These are phyloP conservation scores for Xerocomellus amylosporus DNA, from an alignment of 768 basidiomycete species.

Conservation along the genomic window DNA sequence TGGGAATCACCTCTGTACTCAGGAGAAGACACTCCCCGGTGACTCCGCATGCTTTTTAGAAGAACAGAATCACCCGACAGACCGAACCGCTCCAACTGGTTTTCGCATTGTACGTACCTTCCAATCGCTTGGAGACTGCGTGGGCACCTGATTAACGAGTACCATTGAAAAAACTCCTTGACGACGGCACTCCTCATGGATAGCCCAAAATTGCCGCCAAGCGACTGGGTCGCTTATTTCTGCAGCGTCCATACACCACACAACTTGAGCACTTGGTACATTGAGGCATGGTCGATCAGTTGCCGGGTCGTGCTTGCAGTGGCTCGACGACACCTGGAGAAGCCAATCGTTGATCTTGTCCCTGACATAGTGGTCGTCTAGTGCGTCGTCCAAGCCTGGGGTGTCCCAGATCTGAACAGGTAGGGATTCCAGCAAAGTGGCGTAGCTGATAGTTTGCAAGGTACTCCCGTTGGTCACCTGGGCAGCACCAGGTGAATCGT, in stretches of 20 bases:
- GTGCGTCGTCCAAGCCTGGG: not conserved
- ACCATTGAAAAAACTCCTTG: not conserved
- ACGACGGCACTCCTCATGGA: not conserved
- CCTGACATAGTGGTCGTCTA: not conserved
- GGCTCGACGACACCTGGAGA: not conserved
- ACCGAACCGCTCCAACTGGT: not conserved
- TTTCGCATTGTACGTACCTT: not conserved
- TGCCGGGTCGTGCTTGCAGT: not conserved
- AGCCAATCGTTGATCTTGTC: not conserved
- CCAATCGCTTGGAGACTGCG: not conserved
- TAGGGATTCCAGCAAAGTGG: not conserved
- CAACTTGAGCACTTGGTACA: not conserved
- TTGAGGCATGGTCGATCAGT: not conserved
- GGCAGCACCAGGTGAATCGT: not conserved
- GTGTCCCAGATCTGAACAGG: slow-evolving; percentile 1
- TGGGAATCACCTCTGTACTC: not conserved
- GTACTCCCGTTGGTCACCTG: not conserved
- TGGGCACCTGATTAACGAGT: not conserved
- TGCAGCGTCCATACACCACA: not conserved
- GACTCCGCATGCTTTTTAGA: not conserved
- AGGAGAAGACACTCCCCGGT: not conserved
- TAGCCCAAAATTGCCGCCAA: not conserved
- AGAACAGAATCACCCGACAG: not conserved
- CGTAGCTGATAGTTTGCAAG: not conserved
- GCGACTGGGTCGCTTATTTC: not conserved